These are phyloP conservation scores for Ophiostoma himal-ulmi DNA, from an alignment of 2,329 filamentous ascomycete species.

Conservation along the genomic window DNA sequence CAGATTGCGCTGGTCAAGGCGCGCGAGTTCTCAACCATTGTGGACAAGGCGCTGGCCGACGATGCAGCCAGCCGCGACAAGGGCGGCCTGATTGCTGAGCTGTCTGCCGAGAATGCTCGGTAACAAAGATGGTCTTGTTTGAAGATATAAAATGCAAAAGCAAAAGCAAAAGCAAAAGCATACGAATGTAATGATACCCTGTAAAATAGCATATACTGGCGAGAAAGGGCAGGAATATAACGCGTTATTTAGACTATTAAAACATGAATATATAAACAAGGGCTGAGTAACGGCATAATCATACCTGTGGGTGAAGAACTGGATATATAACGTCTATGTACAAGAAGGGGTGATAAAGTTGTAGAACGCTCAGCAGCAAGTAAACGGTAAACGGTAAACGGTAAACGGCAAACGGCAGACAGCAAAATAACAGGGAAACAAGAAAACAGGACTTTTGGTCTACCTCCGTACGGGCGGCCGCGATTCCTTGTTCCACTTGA, in stretches of 20 bases:
- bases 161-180: conserved; percentile 12
- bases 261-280: background rate
- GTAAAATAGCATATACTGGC: conserved; percentile 19
- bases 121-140: conserved; percentile 35
- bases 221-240: conserved; percentile 13
- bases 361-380: conserved; percentile 2
- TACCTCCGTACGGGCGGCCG: conserved; percentile 89
- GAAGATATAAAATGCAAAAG: background rate
- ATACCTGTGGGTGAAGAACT: background rate
- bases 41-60: conserved; percentile 67
- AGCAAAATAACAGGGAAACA: background rate
- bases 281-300: background rate
- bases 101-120: conserved; percentile 79
- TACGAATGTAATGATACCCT: conserved; percentile 26
- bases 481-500: conserved; percentile 94
- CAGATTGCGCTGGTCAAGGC: conserved; percentile 70
- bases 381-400: no score
- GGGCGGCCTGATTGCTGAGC: conserved; percentile 70
- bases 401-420: no score
- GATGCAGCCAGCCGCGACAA: conserved; percentile 73
- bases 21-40: conserved; percentile 67
- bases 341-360: background rate
- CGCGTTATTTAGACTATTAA: background rate
- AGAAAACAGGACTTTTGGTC: background rate
- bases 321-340: background rate